Evolutionary conservation across 1,139 yeast species (phyloP).

Genomic region (Candida sanyaensis): DNA sequence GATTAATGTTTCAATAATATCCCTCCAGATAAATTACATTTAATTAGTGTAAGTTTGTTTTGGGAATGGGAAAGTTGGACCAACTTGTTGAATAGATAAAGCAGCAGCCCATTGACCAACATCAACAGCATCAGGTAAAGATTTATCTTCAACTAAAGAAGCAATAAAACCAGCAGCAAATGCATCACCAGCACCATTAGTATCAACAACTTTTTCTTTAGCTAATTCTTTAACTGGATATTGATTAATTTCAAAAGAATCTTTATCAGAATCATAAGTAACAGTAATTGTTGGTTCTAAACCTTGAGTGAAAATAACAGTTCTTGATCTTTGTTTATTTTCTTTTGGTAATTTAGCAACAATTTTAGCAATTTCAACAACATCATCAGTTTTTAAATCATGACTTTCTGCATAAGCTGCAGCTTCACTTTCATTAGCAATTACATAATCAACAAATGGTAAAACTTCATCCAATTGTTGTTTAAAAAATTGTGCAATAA

Average conservation of each 20-base stretch:
- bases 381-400: conserved; percentile 54
- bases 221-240: conserved; percentile 75
- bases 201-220: conserved; percentile 71
- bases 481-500: conserved; percentile 94
- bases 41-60: conserved; percentile 55
- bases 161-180: conserved; percentile 98
- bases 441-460: conserved; percentile 87
- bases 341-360: conserved; percentile 80
- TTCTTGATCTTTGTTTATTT: conserved; percentile 71
- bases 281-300: conserved; percentile 84
- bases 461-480: conserved; percentile 79
- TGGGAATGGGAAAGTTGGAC: conserved; percentile 91
- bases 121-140: conserved; percentile 63
- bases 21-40: not conserved
- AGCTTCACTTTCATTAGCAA: conserved; percentile 97
- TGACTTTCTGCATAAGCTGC: conserved; percentile 91
- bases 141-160: conserved; percentile 76
- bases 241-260: conserved; percentile 47
- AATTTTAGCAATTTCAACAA: conserved; percentile 76
- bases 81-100: conserved; percentile 86
- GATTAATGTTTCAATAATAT: not conserved
- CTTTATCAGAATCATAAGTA: conserved; percentile 48
- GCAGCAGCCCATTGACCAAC: conserved; percentile 98
- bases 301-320: conserved; percentile 92
- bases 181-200: conserved; percentile 99